phyloP scores from a whole-genome alignment of 1,139 yeast species.

The Taphrina pruni region DNA sequence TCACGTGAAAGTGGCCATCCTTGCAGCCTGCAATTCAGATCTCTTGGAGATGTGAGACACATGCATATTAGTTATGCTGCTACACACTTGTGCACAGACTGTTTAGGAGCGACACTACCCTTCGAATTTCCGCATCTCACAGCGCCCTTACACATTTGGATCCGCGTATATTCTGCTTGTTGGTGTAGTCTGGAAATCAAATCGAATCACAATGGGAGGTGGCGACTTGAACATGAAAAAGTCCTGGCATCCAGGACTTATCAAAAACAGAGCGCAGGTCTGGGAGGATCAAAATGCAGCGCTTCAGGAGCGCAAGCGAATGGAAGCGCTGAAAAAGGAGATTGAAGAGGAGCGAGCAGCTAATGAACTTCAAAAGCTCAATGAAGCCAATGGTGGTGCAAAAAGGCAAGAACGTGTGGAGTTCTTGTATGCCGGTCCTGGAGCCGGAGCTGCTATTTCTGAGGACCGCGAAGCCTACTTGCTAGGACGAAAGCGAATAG shows the following conservation, averaged over 20 bases:
- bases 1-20: too few species aligned
- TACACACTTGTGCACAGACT: too few species aligned
- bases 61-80: too few species aligned
- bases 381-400: conserved; percentile 57
- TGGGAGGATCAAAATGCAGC: conserved; percentile 85
- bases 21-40: too few species aligned
- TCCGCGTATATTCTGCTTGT: neutral
- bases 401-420: conserved; percentile 62
- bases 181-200: neutral
- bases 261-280: conserved; percentile 91
- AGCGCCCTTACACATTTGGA: too few species aligned
- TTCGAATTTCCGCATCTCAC: too few species aligned
- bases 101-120: too few species aligned
- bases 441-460: conserved; percentile 46
- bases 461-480: conserved; percentile 58
- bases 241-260: conserved; percentile 45
- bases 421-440: conserved; percentile 81
- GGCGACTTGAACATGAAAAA: conserved; percentile 45
- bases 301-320: conserved; percentile 69
- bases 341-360: conserved; percentile 68
- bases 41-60: too few species aligned
- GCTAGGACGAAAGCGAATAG: conserved; percentile 60
- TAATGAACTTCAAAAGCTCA: conserved; percentile 63
- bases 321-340: conserved; percentile 70
- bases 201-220: conserved; percentile 44